phyloP scores from a whole-genome alignment of 1,284 basidiomycete genomes.

The Sphaerobolus stellatus region DNA sequence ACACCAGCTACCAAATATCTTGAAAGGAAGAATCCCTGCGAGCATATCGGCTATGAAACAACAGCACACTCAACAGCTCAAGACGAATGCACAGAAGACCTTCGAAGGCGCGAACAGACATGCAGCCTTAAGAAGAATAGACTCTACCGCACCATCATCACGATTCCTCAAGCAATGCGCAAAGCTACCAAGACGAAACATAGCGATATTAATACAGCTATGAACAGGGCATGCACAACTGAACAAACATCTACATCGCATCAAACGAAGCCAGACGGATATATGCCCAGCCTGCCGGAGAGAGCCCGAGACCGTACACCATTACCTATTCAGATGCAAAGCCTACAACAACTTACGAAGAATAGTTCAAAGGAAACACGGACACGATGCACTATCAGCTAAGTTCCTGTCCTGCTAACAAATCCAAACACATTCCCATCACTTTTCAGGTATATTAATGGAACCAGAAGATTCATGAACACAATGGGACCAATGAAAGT shows the following conservation, averaged over 20 bases:
- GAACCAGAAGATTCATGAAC: too few relatives aligned
- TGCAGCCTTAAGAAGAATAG: not conserved
- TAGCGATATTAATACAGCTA: not conserved
- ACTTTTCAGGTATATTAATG: too few relatives aligned
- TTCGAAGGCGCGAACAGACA: not conserved
- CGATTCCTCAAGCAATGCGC: not conserved
- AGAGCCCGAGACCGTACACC: too few relatives aligned
- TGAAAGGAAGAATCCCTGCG: not conserved
- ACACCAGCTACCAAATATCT: not conserved
- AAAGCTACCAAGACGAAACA: not conserved
- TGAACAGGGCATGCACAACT: not conserved
- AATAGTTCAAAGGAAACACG: too few relatives aligned
- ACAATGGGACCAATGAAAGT: too few relatives aligned
- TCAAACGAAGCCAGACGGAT: too few relatives aligned
- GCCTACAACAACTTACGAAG: too few relatives aligned
- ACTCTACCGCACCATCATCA: not conserved
- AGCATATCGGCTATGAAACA: not conserved
- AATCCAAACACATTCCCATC: too few relatives aligned
- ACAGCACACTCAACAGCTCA: not conserved
- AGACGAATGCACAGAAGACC: not conserved
- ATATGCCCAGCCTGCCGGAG: too few relatives aligned
- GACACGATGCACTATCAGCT: too few relatives aligned
- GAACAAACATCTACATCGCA: not conserved
- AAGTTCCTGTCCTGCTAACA: too few relatives aligned
- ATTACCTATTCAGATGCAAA: too few relatives aligned